Evolutionary conservation across 225 moss, liverwort and hornwort genomes (phyloP).

Genomic region (Pleurozium schreberi): DNA sequence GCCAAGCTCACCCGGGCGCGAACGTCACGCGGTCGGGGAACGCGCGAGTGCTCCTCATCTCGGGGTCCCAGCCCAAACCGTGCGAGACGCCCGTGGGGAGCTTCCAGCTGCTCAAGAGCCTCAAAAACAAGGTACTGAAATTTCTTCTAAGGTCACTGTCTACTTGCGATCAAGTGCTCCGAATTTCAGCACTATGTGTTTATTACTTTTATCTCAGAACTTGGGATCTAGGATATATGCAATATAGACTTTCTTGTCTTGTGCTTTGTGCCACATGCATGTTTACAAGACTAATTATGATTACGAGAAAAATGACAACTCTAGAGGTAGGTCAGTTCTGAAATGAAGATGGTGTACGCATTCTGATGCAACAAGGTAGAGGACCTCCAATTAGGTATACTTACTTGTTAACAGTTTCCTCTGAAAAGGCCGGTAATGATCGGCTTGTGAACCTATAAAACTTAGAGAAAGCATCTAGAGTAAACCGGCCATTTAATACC

Average conservation of each 20-base stretch:
- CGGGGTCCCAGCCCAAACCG: constrained; percentile 25
- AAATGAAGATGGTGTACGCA: not conserved
- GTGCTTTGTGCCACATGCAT: not conserved
- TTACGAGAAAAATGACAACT: not conserved
- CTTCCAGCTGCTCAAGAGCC: constrained; percentile 20
- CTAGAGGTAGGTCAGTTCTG: not conserved
- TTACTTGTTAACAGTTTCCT: not conserved
- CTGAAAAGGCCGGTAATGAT: not conserved
- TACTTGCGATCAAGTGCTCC: too few relatives aligned
- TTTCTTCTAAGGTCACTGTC: not conserved
- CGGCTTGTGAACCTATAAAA: not conserved
- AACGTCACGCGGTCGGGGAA: not conserved
- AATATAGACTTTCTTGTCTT: not conserved
- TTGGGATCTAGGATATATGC: not conserved
- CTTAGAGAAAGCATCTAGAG: not conserved
- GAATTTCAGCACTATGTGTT: too few relatives aligned
- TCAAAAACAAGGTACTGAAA: constrained; percentile 17
- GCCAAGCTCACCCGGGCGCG: not conserved
- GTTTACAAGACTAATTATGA: too few relatives aligned
- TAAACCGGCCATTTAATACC: too few relatives aligned
- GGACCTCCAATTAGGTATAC: not conserved
- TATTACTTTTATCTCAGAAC: not conserved
- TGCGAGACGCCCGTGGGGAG: constrained; percentile 8
- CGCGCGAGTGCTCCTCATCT: constrained; percentile 9
- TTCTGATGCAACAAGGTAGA: not conserved